These are phyloP conservation scores for Miscanthus sacchariflorus DNA, from an alignment of 202 grass and related monocot genomes.

Conservation along the genomic window DNA sequence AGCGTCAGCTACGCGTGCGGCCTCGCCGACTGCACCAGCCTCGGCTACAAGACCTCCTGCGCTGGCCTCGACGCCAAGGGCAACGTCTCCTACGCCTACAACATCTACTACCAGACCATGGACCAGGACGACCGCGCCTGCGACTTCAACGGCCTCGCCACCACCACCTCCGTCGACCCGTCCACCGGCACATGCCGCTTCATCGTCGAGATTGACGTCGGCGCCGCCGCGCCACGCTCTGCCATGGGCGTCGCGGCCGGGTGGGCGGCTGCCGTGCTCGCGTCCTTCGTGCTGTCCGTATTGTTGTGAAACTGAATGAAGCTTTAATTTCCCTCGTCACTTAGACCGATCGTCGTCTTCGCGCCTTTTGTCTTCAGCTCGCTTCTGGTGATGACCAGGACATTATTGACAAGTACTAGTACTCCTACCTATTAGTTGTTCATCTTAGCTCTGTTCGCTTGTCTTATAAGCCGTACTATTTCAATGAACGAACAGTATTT, in stretches of 20 bases:
- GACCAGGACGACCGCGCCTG: slow-evolving; percentile 89
- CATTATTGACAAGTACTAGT: not conserved
- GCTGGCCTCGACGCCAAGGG: slow-evolving; percentile 69
- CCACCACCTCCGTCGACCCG: slow-evolving; percentile 68
- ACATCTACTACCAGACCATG: slow-evolving; percentile 87
- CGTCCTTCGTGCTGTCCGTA: slow-evolving; percentile 37
- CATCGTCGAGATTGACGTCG: slow-evolving; percentile 65
- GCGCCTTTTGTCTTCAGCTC: not conserved
- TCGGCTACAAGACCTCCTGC: slow-evolving; percentile 92
- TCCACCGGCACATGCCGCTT: slow-evolving; percentile 67
- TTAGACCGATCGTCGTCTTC: not conserved
- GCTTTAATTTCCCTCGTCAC: not conserved
- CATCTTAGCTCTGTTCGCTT: not conserved
- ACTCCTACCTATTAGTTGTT: not conserved
- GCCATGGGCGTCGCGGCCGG: not conserved
- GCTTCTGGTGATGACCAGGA: not conserved
- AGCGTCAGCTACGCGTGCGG: slow-evolving; percentile 86
- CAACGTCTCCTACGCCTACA: slow-evolving; percentile 91
- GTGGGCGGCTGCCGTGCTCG: slow-evolving; percentile 23
- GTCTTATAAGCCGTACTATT: no score
- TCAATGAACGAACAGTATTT: no score
- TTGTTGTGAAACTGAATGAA: slow-evolving; percentile 42
- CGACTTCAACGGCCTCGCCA: slow-evolving; percentile 65
- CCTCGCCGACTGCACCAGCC: slow-evolving; percentile 82
- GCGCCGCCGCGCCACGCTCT: not conserved